Base-by-base conservation (phyloP, 208 protist genomes). In the Leishmania major region DNA sequence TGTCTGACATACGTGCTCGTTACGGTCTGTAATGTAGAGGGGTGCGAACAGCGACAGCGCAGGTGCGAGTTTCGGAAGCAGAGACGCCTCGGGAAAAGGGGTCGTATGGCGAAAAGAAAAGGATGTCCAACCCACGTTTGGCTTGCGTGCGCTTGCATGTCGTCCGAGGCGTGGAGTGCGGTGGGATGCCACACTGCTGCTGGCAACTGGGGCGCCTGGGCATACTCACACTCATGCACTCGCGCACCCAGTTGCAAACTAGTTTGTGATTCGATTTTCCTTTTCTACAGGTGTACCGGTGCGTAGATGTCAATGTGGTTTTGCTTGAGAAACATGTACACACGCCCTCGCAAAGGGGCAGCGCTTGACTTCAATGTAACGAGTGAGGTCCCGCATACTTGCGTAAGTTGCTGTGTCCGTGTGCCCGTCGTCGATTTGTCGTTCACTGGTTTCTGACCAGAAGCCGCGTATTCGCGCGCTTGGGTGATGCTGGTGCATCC, bases 1-100 rank as follows among this genome's bases (percentile, higher is more conserved):
- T 93, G 53, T 87, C 81, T 10, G 86, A 90, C 59, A 93, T 93
- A 64, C 80, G 86, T 55, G 80, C 85, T 62, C 84, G 83, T 45
- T 89, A 93, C 75, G 84, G 86, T 19, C 77, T 93, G 40, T 90
- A 77, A 80, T 13, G 75, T 11, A 78, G 47, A 47, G 22, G 40
- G 10, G 57, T 40, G 62, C 62, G 11, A 35, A 22, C 69, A 13
- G 10, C 67, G 17, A 17, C 5, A 31, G 67, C 40, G 40, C 40
- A 37, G 7, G 15, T 25, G 67, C 40, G 8, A 19, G 11, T 45
- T 47, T 1, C 67, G 13, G 70, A 37, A n/a, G 22, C 3, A 31
- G 70, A 37, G 28, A 47, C 11, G 13, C 70, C 13, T n/a, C 10
- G 37, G 7, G 70, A 19, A 28, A 74, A 53, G 8, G 8, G 8